A percentile compares a stretch with the other conserved stretches of the same genome.
These are phyloP conservation scores for Candida boidinii DNA, from an alignment of 805 yeast species.

Conservation along the genomic window DNA sequence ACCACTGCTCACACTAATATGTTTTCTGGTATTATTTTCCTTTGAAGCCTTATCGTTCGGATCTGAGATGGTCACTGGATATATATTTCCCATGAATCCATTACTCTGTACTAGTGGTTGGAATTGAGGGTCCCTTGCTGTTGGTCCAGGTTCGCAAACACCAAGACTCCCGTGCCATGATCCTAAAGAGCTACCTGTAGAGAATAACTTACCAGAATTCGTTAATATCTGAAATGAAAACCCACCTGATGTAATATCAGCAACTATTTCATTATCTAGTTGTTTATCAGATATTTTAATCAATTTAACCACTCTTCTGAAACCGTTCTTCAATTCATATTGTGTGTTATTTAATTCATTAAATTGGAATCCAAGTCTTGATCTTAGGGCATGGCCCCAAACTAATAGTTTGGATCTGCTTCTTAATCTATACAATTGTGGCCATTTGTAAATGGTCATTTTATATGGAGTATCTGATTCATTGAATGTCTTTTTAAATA, in stretches of 20 bases:
- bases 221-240: conserved; percentile 53
- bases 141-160: conserved; percentile 32
- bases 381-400: conserved; percentile 40
- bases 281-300: conserved; percentile 10
- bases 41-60: too few species aligned
- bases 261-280: conserved; percentile 25
- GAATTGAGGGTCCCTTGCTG: conserved; percentile 18
- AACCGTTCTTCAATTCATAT: conserved; percentile 1
- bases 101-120: not conserved
- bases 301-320: conserved; percentile 4
- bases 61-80: not conserved
- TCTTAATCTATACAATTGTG: conserved; percentile 34
- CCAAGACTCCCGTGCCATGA: conserved; percentile 31
- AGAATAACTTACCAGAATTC: conserved; percentile 44
- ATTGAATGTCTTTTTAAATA: conserved; percentile 38
- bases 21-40: not conserved
- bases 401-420: conserved; percentile 31
- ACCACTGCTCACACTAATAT: too few species aligned
- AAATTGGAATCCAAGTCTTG: conserved; percentile 37
- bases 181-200: conserved; percentile 33
- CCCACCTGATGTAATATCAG: conserved; percentile 56
- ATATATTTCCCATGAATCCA: conserved; percentile 5
- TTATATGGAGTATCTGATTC: conserved; percentile 33
- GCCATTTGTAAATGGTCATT: conserved; percentile 40
- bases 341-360: too few species aligned